These are phyloP conservation scores for Lachnellula willkommii DNA, from an alignment of 2,329 filamentous ascomycete genomes.

Conservation along the genomic window DNA sequence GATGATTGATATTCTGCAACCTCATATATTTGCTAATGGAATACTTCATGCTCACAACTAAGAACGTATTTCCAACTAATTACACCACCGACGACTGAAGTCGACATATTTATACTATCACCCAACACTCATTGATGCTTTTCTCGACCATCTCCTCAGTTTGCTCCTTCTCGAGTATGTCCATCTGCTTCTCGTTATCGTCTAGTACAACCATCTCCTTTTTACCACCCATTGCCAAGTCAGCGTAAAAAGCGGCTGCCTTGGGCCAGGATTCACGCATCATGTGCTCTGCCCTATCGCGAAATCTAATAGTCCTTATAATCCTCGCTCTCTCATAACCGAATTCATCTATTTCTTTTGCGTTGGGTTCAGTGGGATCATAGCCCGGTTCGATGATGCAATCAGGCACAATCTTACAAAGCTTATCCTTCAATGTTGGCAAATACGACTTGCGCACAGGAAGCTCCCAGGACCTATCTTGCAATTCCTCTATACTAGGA, in stretches of 20 bases:
- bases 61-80: too few species aligned
- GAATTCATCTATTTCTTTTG: constrained; percentile 2
- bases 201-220: neutral
- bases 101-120: too few species aligned
- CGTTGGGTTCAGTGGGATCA: neutral
- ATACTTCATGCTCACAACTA: too few species aligned
- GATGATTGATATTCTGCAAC: too few species aligned
- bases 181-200: neutral
- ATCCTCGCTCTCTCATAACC: constrained; percentile 1
- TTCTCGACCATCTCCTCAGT: too few species aligned
- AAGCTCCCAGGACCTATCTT: constrained; percentile 6
- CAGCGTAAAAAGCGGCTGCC: constrained; percentile 8
- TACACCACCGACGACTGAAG: too few species aligned
- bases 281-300: neutral
- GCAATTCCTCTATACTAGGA: constrained; percentile 3
- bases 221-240: constrained; percentile 1
- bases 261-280: constrained; percentile 1
- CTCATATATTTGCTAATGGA: too few species aligned
- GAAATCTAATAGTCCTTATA: constrained; percentile 2
- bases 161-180: too few species aligned
- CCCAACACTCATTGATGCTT: too few species aligned
- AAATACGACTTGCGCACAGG: constrained; percentile 5
- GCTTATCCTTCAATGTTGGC: neutral
- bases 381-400: constrained; percentile 4
- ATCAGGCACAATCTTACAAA: constrained; percentile 2